These are phyloP conservation scores for Thermomyces lanuginosus DNA, from an alignment of 2,329 filamentous ascomycete species.

Conservation along the genomic window DNA sequence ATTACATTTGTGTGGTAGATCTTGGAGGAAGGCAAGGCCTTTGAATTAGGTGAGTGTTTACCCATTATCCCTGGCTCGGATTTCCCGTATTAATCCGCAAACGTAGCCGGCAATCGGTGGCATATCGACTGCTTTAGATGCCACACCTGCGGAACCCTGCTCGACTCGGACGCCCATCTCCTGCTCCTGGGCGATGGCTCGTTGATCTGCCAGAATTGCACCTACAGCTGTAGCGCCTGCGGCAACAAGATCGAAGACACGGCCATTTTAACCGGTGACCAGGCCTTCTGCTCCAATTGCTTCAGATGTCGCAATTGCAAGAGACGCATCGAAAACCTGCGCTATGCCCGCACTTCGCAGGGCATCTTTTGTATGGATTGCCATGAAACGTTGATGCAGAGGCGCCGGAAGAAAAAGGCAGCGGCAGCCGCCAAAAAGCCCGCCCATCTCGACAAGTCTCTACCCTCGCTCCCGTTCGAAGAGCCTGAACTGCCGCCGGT, in stretches of 20 bases:
- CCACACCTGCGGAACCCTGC: slow-evolving; percentile 84
- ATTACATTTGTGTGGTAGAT: slow-evolving; percentile 42
- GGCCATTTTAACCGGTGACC: slow-evolving; percentile 90
- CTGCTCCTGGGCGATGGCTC: slow-evolving; percentile 93
- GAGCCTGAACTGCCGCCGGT: too few relatives aligned
- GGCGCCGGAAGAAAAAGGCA: slow-evolving; percentile 63
- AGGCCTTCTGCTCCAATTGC: slow-evolving; percentile 93
- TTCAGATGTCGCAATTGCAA: slow-evolving; percentile 98
- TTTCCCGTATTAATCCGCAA: slow-evolving; percentile 16
- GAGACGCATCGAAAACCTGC: slow-evolving; percentile 92
- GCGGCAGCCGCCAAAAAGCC: slow-evolving; percentile 23
- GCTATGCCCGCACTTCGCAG: slow-evolving; percentile 93
- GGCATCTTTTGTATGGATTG: slow-evolving; percentile 99
- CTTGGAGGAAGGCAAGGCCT: slow-evolving; percentile 94
- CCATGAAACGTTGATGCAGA: slow-evolving; percentile 89
- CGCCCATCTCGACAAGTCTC: slow-evolving; percentile 65
- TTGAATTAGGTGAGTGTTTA: slow-evolving; percentile 66
- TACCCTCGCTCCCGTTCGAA: slow-evolving; percentile 80
- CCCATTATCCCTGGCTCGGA: slow-evolving; percentile 9
- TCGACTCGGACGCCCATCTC: slow-evolving; percentile 96
- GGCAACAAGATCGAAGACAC: slow-evolving; percentile 96
- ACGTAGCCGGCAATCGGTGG: slow-evolving; percentile 84
- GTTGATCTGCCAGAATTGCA: slow-evolving; percentile 97
- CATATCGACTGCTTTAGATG: slow-evolving; percentile 98
- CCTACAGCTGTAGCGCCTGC: slow-evolving; percentile 94